Evolutionary conservation across 805 yeast species (phyloP).

Genomic region (Metschnikowia drakensbergensis): DNA sequence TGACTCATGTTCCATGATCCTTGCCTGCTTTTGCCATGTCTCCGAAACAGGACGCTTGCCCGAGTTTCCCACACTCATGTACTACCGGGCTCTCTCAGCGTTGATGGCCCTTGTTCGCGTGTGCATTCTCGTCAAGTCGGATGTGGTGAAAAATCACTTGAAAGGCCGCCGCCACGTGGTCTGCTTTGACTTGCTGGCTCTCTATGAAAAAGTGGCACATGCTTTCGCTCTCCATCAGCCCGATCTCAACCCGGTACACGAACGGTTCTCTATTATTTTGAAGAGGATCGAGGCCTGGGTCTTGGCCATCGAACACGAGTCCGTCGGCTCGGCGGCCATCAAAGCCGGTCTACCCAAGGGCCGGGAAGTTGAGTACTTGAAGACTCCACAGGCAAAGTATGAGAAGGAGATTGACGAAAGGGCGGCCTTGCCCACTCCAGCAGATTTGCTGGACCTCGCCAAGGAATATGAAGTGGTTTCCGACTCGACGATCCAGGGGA

Average conservation of each 20-base stretch:
- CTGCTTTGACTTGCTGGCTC: slow-evolving; percentile 6
- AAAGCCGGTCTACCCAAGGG: slow-evolving; percentile 29
- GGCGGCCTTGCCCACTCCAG: too few species aligned
- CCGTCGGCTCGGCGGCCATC: slow-evolving; percentile 2
- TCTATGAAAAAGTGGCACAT: slow-evolving; percentile 4
- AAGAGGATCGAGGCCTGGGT: slow-evolving; percentile 27
- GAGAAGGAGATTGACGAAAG: not conserved
- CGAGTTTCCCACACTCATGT: slow-evolving; percentile 48
- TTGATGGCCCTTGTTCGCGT: slow-evolving; percentile 46
- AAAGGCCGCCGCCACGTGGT: not conserved
- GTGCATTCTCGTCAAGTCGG: slow-evolving; percentile 41
- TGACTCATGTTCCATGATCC: slow-evolving; percentile 43
- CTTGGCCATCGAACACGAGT: slow-evolving; percentile 6
- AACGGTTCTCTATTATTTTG: slow-evolving; percentile 10
- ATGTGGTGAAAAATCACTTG: slow-evolving; percentile 6
- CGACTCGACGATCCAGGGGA: slow-evolving; percentile 21
- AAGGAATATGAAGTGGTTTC: not conserved
- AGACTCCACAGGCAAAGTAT: not conserved
- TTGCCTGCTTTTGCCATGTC: slow-evolving; percentile 42
- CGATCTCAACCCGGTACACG: slow-evolving; percentile 4
- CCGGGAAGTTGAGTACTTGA: slow-evolving; percentile 25
- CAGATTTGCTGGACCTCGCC: too few species aligned
- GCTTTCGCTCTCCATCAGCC: slow-evolving; percentile 1
- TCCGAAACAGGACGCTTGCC: slow-evolving; percentile 31
- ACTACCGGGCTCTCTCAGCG: slow-evolving; percentile 53